These are phyloP conservation scores for Auricularia sp. DNA, from an alignment of 768 basidiomycete genomes.

Conservation along the genomic window DNA sequence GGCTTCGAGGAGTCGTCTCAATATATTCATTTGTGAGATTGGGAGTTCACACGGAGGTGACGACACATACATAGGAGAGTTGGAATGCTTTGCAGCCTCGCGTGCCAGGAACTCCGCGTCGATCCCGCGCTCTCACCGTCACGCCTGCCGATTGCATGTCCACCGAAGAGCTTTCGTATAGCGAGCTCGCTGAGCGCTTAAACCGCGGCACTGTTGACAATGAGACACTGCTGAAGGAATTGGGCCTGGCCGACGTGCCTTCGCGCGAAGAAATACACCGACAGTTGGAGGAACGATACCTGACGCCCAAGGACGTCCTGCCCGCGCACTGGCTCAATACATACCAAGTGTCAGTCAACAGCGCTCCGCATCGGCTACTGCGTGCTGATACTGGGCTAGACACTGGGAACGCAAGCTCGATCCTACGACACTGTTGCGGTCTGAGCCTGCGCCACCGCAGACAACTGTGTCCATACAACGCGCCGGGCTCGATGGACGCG, in stretches of 20 bases:
- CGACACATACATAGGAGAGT: too few species aligned
- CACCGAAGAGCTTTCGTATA: background rate
- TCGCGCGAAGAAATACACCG: constrained; percentile 48
- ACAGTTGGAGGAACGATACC: constrained; percentile 65
- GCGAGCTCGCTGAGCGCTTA: background rate
- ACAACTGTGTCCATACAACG: constrained; percentile 67
- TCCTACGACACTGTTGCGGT: constrained; percentile 52
- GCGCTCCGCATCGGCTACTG: background rate
- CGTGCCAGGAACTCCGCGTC: background rate
- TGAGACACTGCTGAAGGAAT: constrained; percentile 36
- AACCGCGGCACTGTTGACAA: background rate
- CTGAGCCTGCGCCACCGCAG: constrained; percentile 63
- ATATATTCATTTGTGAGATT: too few species aligned
- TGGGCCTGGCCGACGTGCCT: constrained; percentile 50
- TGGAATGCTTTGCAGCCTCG: background rate
- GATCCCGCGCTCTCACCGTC: background rate
- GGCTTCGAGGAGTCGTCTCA: too few species aligned
- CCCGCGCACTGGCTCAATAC: constrained; percentile 64
- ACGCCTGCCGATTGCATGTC: background rate
- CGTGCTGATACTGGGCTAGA: constrained; percentile 28
- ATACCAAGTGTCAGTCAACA: constrained; percentile 67
- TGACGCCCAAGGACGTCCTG: constrained; percentile 57
- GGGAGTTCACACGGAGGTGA: too few species aligned
- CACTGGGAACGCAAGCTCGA: constrained; percentile 61
- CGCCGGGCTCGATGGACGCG: constrained; percentile 66